Base-by-base conservation (phyloP, 1,284 basidiomycete genomes). In the Acaromyces ingoldii region DNA sequence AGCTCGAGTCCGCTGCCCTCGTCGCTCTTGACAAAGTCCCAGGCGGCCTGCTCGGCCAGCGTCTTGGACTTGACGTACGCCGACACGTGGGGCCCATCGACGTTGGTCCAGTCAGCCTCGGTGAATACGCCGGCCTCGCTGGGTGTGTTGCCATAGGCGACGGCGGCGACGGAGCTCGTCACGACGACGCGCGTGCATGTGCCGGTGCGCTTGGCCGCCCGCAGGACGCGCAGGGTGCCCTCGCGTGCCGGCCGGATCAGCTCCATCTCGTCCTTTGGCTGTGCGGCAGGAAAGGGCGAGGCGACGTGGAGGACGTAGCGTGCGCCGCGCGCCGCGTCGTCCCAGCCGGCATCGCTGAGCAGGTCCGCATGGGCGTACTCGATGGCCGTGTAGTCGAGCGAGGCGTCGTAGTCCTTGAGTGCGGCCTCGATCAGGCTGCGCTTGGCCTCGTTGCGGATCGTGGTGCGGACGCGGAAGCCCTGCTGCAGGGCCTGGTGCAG, bases 31-130 rank as follows among this genome's bases (percentile, higher is more conserved):
- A 40, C 28, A 17, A 22, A 40, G 7, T 40, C 7, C 38, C 38
- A 40, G 17, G 38, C 38, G 7, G 38, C 38, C 28, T 40, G 9
- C 17, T 40, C 38, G 9, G 38, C 38, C 7, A 40, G 17, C 17
- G 38, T 40, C 38, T 40, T 40, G 21, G 38, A 40, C 17, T 40
- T 40, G 38, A 40, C 38, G 17, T 40, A 40, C 7, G 38, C 38
- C 9, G 9, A 9, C 17, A 40, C 38, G 7, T 25, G 13, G 9
- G 38, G 38, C 7, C 38, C 38, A 19, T 40, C 9, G 28, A 40
- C 38, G 17, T 40, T 19, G 7, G 38, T 40, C 38, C 38, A 40
- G 17, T 40, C 38, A 22, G 17, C 17, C 17, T 40, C 38, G 17
- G 21, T 19, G 17, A 22, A 40, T 7, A 40, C 38, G 17, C 17